Evolutionary conservation across 805 yeast genomes (phyloP).

Genomic region (Candida khao-thaluensis): DNA sequence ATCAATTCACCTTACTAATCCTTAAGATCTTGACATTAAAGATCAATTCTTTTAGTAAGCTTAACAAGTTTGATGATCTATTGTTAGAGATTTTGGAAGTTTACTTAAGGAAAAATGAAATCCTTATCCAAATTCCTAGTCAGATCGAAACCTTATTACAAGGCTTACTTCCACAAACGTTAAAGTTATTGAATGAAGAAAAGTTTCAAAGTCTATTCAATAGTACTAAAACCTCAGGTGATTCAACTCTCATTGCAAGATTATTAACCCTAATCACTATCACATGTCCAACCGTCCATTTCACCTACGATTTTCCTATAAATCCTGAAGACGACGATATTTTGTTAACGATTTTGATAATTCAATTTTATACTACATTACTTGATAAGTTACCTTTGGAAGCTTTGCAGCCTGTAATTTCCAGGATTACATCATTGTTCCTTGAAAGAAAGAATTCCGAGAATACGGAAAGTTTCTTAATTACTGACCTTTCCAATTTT

Average conservation of each 20-base stretch:
- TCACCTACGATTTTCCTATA: conserved; percentile 16
- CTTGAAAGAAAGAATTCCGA: conserved; percentile 5
- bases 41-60: neutral
- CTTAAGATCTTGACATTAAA: conserved; percentile 13
- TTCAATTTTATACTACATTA: conserved; percentile 26
- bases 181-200: neutral
- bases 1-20: conserved; percentile 15
- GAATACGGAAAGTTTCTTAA: conserved; percentile 8
- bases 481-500: conserved; percentile 21
- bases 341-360: conserved; percentile 23
- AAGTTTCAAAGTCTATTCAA: conserved; percentile 4
- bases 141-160: conserved; percentile 13
- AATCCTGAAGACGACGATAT: conserved; percentile 17
- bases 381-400: conserved; percentile 12
- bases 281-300: conserved; percentile 8
- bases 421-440: conserved; percentile 1
- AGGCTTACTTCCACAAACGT: neutral
- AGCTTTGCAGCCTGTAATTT: neutral
- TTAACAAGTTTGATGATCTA: neutral
- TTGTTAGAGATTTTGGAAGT: conserved; percentile 4
- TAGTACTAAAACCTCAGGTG: conserved; percentile 5
- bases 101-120: conserved; percentile 1
- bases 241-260: conserved; percentile 9
- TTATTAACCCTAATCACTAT: conserved; percentile 8
- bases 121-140: conserved; percentile 8